A percentile compares a stretch with the other conserved stretches of the same genome.
Evolutionary conservation across 768 basidiomycete species (phyloP).

Genomic region (Infundibulicybe gibba): DNA sequence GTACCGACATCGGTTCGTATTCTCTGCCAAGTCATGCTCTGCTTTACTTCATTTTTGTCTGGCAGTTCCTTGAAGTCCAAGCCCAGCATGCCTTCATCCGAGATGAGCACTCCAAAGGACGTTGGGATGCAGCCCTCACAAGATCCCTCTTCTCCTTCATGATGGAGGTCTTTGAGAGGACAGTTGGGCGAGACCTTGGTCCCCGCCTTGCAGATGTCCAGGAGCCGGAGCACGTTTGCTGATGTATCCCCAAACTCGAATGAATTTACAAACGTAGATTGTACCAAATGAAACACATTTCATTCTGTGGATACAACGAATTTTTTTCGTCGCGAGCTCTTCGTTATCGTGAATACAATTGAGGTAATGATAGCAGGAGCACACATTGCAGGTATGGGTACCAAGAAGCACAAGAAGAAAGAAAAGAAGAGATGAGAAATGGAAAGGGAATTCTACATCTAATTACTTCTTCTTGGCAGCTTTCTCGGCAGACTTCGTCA

Average conservation of each 20-base stretch:
- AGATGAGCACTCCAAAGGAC: slow-evolving; percentile 87
- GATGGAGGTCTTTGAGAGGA: slow-evolving; percentile 93
- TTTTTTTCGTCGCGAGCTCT: slow-evolving; percentile 9
- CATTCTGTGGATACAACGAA: slow-evolving; percentile 7
- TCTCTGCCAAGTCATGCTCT: background rate
- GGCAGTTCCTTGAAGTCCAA: slow-evolving; percentile 90
- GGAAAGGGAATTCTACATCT: slow-evolving; percentile 72
- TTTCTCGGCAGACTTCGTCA: slow-evolving; percentile 96
- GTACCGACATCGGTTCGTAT: slow-evolving; percentile 63
- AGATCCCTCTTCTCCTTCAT: slow-evolving; percentile 77
- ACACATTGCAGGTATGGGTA: slow-evolving; percentile 29
- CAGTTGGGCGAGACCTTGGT: slow-evolving; percentile 82
- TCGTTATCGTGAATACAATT: slow-evolving; percentile 49
- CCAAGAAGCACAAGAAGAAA: slow-evolving; percentile 37
- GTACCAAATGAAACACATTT: background rate
- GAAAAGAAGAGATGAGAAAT: slow-evolving; percentile 49
- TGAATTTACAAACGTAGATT: background rate
- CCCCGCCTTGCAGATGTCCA: slow-evolving; percentile 42
- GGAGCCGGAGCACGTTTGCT: slow-evolving; percentile 81
- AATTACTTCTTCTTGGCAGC: slow-evolving; percentile 94
- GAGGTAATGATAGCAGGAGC: slow-evolving; percentile 32
- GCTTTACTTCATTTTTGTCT: slow-evolving; percentile 4
- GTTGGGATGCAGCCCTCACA: slow-evolving; percentile 94
- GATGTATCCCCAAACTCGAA: slow-evolving; percentile 5
- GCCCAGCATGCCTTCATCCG: slow-evolving; percentile 97